phyloP scores from a whole-genome alignment of 1,139 yeast species.

The Taphrina wiesneri region DNA sequence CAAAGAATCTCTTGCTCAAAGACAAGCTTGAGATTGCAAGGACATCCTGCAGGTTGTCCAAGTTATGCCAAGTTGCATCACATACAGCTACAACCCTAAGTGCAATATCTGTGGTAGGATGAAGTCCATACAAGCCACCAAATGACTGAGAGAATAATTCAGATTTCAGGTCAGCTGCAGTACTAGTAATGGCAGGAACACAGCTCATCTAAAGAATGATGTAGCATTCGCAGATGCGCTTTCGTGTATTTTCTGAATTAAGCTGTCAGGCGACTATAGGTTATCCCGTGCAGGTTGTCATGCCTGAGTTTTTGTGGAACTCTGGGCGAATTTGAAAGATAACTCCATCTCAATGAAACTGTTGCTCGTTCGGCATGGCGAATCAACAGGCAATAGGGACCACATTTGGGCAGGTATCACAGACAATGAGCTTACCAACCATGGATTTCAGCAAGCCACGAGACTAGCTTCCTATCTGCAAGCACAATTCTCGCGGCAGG shows the following conservation, averaged over 20 bases:
- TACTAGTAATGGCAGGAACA: background rate
- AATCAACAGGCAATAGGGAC: constrained; percentile 29
- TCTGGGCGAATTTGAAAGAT: no score
- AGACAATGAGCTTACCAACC: constrained; percentile 27
- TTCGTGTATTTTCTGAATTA: no score
- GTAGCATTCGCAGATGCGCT: no score
- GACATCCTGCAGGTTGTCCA: no score
- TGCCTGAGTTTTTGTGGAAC: no score
- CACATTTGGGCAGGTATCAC: constrained; percentile 33
- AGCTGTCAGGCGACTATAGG: no score
- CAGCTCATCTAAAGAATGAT: no score
- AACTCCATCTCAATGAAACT: constrained; percentile 10
- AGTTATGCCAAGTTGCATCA: background rate
- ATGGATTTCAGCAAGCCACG: constrained; percentile 24
- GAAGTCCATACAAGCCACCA: background rate
- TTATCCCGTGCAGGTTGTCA: no score
- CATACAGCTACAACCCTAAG: background rate
- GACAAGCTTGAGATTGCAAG: no score
- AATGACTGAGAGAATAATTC: background rate
- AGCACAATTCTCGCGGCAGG: background rate
- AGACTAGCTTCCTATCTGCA: constrained; percentile 4
- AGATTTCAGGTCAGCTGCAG: background rate
- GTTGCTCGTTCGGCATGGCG: constrained; percentile 29
- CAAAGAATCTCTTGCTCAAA: no score
- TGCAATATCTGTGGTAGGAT: background rate